Base-by-base conservation (phyloP, 2,329 filamentous ascomycete species). In the Claviceps spartinae region DNA sequence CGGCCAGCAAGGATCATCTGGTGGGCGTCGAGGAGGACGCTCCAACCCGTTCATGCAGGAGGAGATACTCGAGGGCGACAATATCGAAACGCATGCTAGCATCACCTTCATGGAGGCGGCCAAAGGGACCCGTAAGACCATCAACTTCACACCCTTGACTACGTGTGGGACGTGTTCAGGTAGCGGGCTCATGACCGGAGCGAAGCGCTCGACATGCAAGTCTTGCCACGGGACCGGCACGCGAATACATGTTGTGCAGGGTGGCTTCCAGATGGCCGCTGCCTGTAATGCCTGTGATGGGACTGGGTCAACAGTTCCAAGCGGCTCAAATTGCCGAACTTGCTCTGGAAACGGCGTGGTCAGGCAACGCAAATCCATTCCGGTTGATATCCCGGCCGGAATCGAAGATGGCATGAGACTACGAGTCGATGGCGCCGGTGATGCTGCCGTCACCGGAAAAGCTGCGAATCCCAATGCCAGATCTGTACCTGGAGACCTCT, bases 51-150 rank as follows among this genome's bases (percentile, higher is more conserved):
- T 93, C 63, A 34, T 34, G 30, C 80, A 75, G 59, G 72, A 88
- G 61, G 85, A 95, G 65, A 81, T 94, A 20, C 65, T 95, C 59
- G 85, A 95, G n/a, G 93, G 93, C 55, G 89, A 97, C 57, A 89
- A 95, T 65, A 95, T 98, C 61, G 91, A 97, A 67, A 86, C 96
- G 24, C 88, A 95, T 68, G 83, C 88, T 48, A 93, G 81, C 65
- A 91, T 98, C 60, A 89, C 86, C 0, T 98, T 98, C 68, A 86
- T 93, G 82, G 93, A 98, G 64, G 88, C 93, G 6, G 93, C 93
- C 9, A 95, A 94, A 69, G 93, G 93, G 38, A 84, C 85, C 7
- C 83, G 75, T 62, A 94, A 95, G 70, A 85, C 89, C n/a, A 87
- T 98, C 54, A 81, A 77, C 58, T 86, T 96, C 59, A 88, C 85